Base-by-base conservation (phyloP, 305 asterid genomes). In the Withania somnifera region DNA sequence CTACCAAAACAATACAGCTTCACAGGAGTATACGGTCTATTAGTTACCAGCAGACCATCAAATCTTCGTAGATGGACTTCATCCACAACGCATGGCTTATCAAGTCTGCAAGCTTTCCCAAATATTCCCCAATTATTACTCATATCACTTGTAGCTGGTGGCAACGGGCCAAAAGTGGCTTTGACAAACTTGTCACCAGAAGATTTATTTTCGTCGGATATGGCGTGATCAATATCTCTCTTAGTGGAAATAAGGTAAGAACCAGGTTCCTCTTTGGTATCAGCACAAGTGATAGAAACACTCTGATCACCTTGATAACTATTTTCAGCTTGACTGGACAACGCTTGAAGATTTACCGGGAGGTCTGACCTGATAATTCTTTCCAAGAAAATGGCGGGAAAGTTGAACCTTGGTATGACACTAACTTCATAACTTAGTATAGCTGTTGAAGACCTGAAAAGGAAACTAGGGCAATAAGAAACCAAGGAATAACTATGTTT, bases 1-100 rank as follows among this genome's bases (percentile, higher is more conserved):
- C 64, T 26, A 73, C 80, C 81, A 58, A 82, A 79, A 64, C 30
- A 60, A 20, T 61, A 47, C 64, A 78, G 68, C 50, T 86, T 78
- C 60, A 50, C 13, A 82, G 40, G 17, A 81, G 24, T 79, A 54
- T 32, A 85, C 83, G 73, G 84, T 67, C 42, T 75, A 32, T 79
- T 84, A 83, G 45, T 87, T 92, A 95, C 99, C 98, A 95, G 85
- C 88, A 94, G 89, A 85, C 97, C 99, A 87, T 95, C 99, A 78
- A 91, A 94, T 91, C 98, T 90, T 42, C 99, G 97, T 64, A 95
- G 95, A 86, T 95, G 99, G 86, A 95, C 98, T 85, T 95, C 99
- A 64, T 95, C 99, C 80, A 95, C 99, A 83, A 89, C 53, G 80
- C 99, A 90, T 26, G 98, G 96, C 85, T 86, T 87, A 83, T 94